Evolutionary conservation across 2,329 filamentous ascomycete genomes (phyloP).

Genomic region (Curvularia lunata): DNA sequence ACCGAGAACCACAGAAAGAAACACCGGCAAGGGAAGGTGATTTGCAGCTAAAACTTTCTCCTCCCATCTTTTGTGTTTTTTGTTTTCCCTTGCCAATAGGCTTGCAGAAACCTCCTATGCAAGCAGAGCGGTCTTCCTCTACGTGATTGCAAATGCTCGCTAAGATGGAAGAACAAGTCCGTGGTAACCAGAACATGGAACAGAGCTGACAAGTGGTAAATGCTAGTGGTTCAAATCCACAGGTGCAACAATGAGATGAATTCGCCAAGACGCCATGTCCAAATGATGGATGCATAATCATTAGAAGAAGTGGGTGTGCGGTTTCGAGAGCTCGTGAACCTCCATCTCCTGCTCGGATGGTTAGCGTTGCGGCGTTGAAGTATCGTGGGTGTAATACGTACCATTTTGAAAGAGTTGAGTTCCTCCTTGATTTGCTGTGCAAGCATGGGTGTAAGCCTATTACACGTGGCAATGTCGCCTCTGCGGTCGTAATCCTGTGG

Average conservation of each 20-base stretch:
- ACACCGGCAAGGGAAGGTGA: constrained; percentile 37
- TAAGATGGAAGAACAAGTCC: constrained; percentile 51
- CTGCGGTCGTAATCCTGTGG: constrained; percentile 94
- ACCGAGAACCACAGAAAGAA: constrained; percentile 33
- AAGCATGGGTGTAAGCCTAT: constrained; percentile 93
- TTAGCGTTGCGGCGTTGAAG: constrained; percentile 50
- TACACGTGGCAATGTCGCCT: constrained; percentile 96
- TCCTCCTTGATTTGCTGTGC: constrained; percentile 99
- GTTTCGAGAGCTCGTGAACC: constrained; percentile 97
- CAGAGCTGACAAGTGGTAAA: constrained; percentile 50
- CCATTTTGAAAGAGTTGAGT: constrained; percentile 99
- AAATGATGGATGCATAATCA: constrained; percentile 51
- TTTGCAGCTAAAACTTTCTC: constrained; percentile 31
- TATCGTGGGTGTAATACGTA: constrained; percentile 52
- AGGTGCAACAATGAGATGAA: constrained; percentile 42
- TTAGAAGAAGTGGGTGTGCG: constrained; percentile 99
- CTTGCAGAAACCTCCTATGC: constrained; percentile 27
- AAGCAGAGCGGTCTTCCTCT: constrained; percentile 36
- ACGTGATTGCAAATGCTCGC: constrained; percentile 50
- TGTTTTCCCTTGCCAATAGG: constrained; percentile 30
- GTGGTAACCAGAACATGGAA: constrained; percentile 52
- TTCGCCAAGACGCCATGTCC: constrained; percentile 53
- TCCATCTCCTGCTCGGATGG: constrained; percentile 85
- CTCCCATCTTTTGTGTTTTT: constrained; percentile 19
- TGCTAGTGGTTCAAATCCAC: constrained; percentile 48